Percentiles rank a stretch among this genome's conserved stretches.
Evolutionary conservation across 768 basidiomycete genomes (phyloP).

Genomic region (Macrolepiota albuminosa): DNA sequence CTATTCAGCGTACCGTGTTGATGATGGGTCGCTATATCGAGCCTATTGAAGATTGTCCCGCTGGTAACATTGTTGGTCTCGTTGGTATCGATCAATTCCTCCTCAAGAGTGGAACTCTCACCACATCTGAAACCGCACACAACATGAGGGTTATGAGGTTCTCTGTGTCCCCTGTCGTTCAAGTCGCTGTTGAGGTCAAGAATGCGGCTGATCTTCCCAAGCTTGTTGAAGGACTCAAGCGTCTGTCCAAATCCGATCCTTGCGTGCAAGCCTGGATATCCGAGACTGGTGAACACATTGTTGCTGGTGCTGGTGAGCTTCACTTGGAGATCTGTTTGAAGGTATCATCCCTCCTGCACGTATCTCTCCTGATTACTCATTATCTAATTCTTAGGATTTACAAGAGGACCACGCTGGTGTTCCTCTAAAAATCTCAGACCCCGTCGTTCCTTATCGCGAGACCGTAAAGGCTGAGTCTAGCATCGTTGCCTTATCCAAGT

Average conservation of each 20-base stretch:
- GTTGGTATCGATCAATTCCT: conserved; percentile 99
- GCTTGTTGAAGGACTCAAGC: conserved; percentile 99
- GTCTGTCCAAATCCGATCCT: conserved; percentile 99
- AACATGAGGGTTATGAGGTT: conserved; percentile 99
- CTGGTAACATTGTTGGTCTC: conserved; percentile 98
- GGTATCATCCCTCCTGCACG: conserved; percentile 33
- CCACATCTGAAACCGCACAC: conserved; percentile 96
- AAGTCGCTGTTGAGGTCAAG: conserved; percentile 99
- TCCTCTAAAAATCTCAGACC: conserved; percentile 96
- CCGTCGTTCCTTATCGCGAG: conserved; percentile 96
- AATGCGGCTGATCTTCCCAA: conserved; percentile 99
- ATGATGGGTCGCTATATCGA: conserved; percentile 99
- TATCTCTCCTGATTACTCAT: background rate
- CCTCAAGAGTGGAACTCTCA: conserved; percentile 98
- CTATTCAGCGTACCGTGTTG: conserved; percentile 96
- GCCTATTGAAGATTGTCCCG: conserved; percentile 98
- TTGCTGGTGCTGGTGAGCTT: conserved; percentile 98
- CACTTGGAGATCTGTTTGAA: conserved; percentile 99
- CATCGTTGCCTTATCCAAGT: conserved; percentile 96
- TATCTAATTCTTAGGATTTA: conserved; percentile 61
- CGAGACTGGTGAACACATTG: conserved; percentile 96
- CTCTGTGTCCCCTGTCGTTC: conserved; percentile 99
- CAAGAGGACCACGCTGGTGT: conserved; percentile 99
- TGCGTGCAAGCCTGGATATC: conserved; percentile 95
- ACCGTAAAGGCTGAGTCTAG: conserved; percentile 95